These are phyloP conservation scores for Salpingoeca rosetta DNA, from an alignment of 78 protist species.

Conservation along the genomic window DNA sequence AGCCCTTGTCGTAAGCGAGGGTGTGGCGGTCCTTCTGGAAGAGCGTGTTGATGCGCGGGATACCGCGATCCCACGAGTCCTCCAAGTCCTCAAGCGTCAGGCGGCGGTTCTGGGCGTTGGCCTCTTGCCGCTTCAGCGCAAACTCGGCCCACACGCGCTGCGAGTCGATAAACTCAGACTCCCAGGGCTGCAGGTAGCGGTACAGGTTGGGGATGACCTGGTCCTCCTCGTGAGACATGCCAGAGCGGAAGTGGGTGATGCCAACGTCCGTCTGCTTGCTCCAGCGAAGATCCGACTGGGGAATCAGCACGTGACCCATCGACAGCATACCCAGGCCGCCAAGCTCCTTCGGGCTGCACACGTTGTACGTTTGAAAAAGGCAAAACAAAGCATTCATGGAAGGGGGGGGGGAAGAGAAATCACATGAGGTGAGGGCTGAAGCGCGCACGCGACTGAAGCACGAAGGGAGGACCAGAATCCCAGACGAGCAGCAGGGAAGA, in stretches of 20 bases:
- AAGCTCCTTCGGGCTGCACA: constrained; percentile 97
- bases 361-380: not conserved
- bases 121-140: constrained; percentile 93
- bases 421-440: not conserved
- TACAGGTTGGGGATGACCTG: constrained; percentile 97
- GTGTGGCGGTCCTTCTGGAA: constrained; percentile 96
- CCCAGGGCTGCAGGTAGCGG: constrained; percentile 98
- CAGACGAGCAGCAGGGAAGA: too few relatives aligned
- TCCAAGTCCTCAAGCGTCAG: constrained; percentile 97
- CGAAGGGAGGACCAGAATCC: not conserved
- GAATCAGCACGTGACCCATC: constrained; percentile 99
- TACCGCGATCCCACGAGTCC: constrained; percentile 96
- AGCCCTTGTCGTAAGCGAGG: constrained; percentile 97
- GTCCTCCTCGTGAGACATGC: constrained; percentile 96
- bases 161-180: constrained; percentile 94
- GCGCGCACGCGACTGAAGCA: not conserved
- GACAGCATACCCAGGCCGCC: constrained; percentile 99
- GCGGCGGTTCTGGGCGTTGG: constrained; percentile 88
- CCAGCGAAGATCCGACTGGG: constrained; percentile 94
- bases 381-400: not conserved
- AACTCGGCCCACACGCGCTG: constrained; percentile 98
- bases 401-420: not conserved
- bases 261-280: constrained; percentile 88
- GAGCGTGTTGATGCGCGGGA: constrained; percentile 98
- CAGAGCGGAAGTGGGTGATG: constrained; percentile 94